Evolutionary conservation across 176 grass and related monocot species (phyloP).

Genomic region (Aegilops sharonensis): DNA sequence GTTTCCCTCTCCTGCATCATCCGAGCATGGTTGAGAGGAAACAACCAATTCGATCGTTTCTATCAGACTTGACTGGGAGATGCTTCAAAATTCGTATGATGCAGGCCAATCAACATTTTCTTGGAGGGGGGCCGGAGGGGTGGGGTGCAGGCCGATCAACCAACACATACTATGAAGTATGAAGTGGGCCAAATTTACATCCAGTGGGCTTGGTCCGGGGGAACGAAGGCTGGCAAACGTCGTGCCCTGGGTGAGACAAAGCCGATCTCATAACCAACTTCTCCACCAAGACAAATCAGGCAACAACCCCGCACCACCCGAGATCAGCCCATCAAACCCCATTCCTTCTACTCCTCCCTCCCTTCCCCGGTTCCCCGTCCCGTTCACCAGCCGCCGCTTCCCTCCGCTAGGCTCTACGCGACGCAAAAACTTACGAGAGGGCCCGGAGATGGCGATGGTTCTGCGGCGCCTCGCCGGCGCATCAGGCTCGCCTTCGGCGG

Average conservation of each 20-base stretch:
- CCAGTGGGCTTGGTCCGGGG: no score
- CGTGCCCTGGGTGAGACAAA: neutral
- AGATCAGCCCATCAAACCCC: conserved; percentile 19
- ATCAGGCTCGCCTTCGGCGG: conserved; percentile 29
- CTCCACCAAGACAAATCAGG: conserved; percentile 19
- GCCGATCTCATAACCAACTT: conserved; percentile 11
- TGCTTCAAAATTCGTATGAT: no score
- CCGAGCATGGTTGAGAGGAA: no score
- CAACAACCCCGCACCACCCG: conserved; percentile 10
- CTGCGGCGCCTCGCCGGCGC: conserved; percentile 50
- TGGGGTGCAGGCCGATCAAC: no score
- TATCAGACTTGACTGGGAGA: no score
- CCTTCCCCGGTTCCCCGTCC: neutral
- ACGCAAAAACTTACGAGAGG: neutral
- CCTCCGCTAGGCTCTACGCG: neutral
- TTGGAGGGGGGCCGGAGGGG: no score
- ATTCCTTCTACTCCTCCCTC: neutral
- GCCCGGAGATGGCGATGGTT: conserved; percentile 65
- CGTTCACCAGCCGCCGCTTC: conserved; percentile 35
- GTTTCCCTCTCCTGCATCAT: no score
- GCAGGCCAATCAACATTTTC: no score
- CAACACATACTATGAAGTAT: no score
- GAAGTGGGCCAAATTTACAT: no score
- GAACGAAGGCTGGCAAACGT: no score
- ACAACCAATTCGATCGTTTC: no score